These are phyloP conservation scores for Porphyra umbilicalis DNA, from an alignment of 31 red algal species.

Conservation along the genomic window DNA sequence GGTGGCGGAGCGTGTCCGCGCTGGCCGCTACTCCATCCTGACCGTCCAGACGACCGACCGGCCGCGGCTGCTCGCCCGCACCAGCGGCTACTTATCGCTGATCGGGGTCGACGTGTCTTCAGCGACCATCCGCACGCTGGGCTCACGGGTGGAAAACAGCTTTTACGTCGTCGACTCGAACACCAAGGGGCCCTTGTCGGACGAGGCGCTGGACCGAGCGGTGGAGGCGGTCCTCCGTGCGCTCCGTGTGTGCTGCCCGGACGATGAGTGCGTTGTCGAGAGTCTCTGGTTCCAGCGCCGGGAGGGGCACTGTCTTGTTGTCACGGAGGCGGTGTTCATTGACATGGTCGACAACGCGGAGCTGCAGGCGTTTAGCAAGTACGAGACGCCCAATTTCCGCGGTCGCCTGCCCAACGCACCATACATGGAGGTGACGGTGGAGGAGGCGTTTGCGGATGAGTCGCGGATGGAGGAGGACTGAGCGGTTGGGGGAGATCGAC, in stretches of 20 bases:
- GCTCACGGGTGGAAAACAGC: conserved; percentile 32
- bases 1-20: conserved; percentile 43
- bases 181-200: conserved; percentile 30
- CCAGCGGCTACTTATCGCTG: conserved; percentile 15
- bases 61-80: conserved; percentile 27
- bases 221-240: conserved; percentile 23
- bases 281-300: conserved; percentile 52
- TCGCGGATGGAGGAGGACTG: neutral
- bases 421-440: conserved; percentile 10
- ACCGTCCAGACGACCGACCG: conserved; percentile 59
- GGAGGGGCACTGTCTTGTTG: conserved; percentile 34
- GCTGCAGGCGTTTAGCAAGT: conserved; percentile 38
- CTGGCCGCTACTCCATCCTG: conserved; percentile 40
- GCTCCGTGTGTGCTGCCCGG: neutral
- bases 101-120: conserved; percentile 31
- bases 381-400: conserved; percentile 69
- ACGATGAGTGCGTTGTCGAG: conserved; percentile 9
- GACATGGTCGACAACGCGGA: conserved; percentile 56
- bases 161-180: conserved; percentile 42
- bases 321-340: conserved; percentile 65
- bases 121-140: conserved; percentile 36
- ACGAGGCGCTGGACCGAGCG: conserved; percentile 20
- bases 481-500: no score
- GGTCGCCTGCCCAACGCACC: conserved; percentile 54
- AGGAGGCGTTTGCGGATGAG: neutral